These are phyloP conservation scores for Didymella lethalis DNA, from an alignment of 2,329 filamentous ascomycete genomes.

Conservation along the genomic window DNA sequence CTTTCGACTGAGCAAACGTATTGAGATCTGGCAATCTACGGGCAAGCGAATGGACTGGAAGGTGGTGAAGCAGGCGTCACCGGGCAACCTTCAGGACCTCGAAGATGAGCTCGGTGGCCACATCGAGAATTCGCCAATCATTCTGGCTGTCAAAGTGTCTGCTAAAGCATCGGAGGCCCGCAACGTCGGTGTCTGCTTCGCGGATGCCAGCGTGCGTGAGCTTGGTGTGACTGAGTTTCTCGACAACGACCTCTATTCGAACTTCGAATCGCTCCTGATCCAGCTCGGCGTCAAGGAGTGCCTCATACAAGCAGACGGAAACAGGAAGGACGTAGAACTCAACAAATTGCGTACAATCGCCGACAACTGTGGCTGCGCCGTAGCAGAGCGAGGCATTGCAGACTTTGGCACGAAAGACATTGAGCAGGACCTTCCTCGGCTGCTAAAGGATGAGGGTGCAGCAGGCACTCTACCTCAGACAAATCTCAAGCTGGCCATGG, in stretches of 20 bases:
- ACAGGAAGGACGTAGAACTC: constrained; percentile 86
- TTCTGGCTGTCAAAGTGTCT: constrained; percentile 91
- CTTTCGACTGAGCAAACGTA: constrained; percentile 85
- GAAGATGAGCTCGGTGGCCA: constrained; percentile 92
- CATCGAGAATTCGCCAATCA: constrained; percentile 90
- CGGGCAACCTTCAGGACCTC: constrained; percentile 94
- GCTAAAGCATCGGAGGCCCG: constrained; percentile 86
- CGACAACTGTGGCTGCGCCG: constrained; percentile 88
- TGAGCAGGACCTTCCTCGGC: constrained; percentile 87
- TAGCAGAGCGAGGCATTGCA: constrained; percentile 76
- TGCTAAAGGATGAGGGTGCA: constrained; percentile 86
- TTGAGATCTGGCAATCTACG: constrained; percentile 86
- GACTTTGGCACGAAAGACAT: constrained; percentile 93
- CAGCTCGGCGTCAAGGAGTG: constrained; percentile 96
- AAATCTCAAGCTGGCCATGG: constrained; percentile 95
- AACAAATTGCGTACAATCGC: constrained; percentile 87
- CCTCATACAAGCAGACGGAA: constrained; percentile 78
- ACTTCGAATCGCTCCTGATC: constrained; percentile 95
- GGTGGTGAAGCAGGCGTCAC: constrained; percentile 85
- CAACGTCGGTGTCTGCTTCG: constrained; percentile 93
- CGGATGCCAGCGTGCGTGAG: constrained; percentile 94
- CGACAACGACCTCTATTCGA: constrained; percentile 98
- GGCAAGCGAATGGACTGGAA: constrained; percentile 88
- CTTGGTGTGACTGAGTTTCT: constrained; percentile 96
- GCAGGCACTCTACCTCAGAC: constrained; percentile 83